These are phyloP conservation scores for Phialophora tarda DNA, from an alignment of 2,329 filamentous ascomycete genomes.

Conservation along the genomic window DNA sequence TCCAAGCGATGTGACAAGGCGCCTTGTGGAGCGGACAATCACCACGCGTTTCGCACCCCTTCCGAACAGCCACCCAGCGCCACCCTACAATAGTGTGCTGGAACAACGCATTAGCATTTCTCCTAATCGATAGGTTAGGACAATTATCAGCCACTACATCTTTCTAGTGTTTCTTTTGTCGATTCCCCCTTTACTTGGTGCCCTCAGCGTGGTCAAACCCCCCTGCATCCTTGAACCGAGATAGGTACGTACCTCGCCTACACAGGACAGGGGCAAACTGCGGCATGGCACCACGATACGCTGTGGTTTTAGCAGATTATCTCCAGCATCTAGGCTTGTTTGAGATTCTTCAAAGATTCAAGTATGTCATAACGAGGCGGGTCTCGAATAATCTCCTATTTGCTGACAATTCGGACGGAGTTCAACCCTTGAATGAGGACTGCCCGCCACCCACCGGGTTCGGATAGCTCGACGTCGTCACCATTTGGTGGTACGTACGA, in stretches of 20 bases:
- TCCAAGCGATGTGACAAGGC: not conserved
- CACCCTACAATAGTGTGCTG: conserved; percentile 15
- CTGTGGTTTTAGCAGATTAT: not conserved
- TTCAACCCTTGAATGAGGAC: conserved; percentile 1
- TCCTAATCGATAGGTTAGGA: conserved; percentile 12
- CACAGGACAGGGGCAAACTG: not conserved
- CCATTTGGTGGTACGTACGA: not conserved
- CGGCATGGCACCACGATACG: not conserved
- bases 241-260: not conserved
- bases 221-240: not conserved
- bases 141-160: conserved; percentile 1
- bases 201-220: not conserved
- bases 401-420: conserved; percentile 1
- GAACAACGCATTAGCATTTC: conserved; percentile 3
- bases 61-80: conserved; percentile 6
- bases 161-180: conserved; percentile 6
- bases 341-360: not conserved
- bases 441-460: not conserved
- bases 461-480: not conserved
- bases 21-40: conserved; percentile 4
- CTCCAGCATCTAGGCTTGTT: not conserved
- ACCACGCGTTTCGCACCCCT: conserved; percentile 8
- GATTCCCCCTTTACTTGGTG: conserved; percentile 2
- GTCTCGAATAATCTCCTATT: conserved; percentile 1
- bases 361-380: not conserved